Evolutionary conservation across 2,329 filamentous ascomycete species (phyloP).

Genomic region (Penicillium sp.): DNA sequence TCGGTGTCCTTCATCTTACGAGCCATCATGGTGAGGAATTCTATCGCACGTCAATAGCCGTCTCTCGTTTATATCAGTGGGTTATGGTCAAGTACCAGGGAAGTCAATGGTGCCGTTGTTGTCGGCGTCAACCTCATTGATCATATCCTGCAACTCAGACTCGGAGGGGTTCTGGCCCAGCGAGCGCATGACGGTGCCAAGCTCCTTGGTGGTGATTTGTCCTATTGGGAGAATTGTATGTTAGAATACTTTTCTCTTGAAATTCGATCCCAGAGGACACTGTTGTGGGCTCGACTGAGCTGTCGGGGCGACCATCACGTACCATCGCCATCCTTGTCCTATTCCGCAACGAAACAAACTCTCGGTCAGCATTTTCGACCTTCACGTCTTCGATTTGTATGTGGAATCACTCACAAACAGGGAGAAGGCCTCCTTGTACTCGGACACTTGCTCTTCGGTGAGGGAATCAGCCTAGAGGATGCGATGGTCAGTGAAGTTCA

Average conservation of each 20-base stretch:
- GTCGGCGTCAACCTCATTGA: constrained; percentile 89
- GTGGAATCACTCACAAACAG: constrained; percentile 78
- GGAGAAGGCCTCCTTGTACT: constrained; percentile 99
- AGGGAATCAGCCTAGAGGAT: constrained; percentile 82
- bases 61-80: neutral
- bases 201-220: constrained; percentile 88
- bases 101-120: constrained; percentile 94
- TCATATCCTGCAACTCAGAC: constrained; percentile 89
- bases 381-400: neutral
- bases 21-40: constrained; percentile 92
- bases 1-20: constrained; percentile 94
- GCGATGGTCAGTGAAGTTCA: constrained; percentile 30
- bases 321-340: constrained; percentile 94
- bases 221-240: constrained; percentile 50
- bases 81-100: constrained; percentile 61
- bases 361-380: constrained; percentile 18
- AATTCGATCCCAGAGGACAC: neutral
- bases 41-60: constrained; percentile 46
- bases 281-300: neutral
- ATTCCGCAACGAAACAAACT: constrained; percentile 24
- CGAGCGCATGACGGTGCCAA: constrained; percentile 87
- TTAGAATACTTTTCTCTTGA: constrained; percentile 9
- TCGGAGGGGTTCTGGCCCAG: constrained; percentile 87
- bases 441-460: constrained; percentile 99
- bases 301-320: constrained; percentile 47